Conservation (phyloP, 805 yeast species). For the Saccharomycopsis sp. region DNA sequence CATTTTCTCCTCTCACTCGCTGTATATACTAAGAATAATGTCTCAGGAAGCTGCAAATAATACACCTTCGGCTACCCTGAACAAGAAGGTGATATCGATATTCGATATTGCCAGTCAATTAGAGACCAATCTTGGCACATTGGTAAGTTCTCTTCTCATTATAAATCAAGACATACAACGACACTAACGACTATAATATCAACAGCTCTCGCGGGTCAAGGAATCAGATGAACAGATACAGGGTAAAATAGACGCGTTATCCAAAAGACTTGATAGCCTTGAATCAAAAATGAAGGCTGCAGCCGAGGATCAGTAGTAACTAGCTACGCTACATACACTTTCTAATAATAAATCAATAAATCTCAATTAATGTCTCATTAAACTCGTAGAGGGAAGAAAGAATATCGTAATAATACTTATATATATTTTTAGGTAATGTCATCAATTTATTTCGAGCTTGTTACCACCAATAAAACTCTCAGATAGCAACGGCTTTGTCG, state of each 20-base stretch:
- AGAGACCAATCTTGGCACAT: slow-evolving; percentile 8
- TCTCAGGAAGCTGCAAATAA: not conserved
- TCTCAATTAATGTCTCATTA: not conserved
- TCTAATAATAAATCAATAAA: not conserved
- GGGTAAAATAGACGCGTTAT: slow-evolving; percentile 3
- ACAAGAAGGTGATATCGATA: slow-evolving; percentile 7
- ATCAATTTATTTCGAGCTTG: not conserved
- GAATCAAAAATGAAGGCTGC: not conserved
- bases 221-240: slow-evolving; percentile 15
- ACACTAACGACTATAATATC: not conserved
- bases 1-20: no score
- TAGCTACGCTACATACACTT: no score
- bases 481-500: not conserved
- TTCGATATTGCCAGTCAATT: slow-evolving; percentile 17
- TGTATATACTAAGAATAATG: no score
- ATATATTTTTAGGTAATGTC: not conserved
- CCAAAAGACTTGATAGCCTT: slow-evolving; percentile 13
- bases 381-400: not conserved
- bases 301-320: not conserved
- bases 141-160: slow-evolving; percentile 12
- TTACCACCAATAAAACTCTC: not conserved
- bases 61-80: not conserved
- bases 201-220: slow-evolving; percentile 14
- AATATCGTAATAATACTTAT: not conserved
- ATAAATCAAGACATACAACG: not conserved